Conservation (phyloP, 1,139 yeast species). For the Geotrichum restrictum region DNA sequence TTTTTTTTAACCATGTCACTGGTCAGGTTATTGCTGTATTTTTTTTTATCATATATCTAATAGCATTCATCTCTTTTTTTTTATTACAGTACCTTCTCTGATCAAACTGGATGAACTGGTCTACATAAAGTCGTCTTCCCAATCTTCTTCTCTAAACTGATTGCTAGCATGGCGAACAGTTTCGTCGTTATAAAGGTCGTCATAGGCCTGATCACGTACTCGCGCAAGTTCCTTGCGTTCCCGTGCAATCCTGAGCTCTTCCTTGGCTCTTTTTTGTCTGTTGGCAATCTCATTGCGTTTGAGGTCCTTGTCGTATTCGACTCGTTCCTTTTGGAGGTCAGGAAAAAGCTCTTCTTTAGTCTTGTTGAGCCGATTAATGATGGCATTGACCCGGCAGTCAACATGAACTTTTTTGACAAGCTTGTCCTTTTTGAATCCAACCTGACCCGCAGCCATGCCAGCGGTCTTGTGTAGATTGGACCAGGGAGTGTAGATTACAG, state of each 20-base stretch:
- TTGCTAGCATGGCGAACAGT: conserved; percentile 49
- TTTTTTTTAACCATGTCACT: neutral
- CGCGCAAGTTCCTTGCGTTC: conserved; percentile 36
- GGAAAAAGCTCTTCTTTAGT: conserved; percentile 59
- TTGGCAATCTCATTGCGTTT: conserved; percentile 36
- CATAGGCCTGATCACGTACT: conserved; percentile 49
- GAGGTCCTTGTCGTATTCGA: conserved; percentile 40
- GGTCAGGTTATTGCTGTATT: neutral
- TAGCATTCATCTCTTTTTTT: neutral
- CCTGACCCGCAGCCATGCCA: conserved; percentile 81
- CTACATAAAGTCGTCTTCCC: conserved; percentile 66
- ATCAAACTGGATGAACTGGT: neutral
- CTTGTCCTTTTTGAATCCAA: conserved; percentile 59
- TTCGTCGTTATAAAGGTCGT: conserved; percentile 53
- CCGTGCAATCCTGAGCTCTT: conserved; percentile 31
- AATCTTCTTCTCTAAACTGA: conserved; percentile 54
- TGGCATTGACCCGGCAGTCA: conserved; percentile 56
- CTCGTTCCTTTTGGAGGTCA: conserved; percentile 43
- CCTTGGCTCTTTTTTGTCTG: conserved; percentile 36
- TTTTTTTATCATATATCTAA: neutral
- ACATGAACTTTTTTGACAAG: conserved; percentile 54
- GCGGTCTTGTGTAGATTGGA: conserved; percentile 66
- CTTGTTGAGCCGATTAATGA: conserved; percentile 62
- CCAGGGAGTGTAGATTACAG: conserved; percentile 75
- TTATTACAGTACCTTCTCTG: too few species aligned